Evolutionary conservation across 768 basidiomycete species (phyloP).

Genomic region (Tremella fuciformis): DNA sequence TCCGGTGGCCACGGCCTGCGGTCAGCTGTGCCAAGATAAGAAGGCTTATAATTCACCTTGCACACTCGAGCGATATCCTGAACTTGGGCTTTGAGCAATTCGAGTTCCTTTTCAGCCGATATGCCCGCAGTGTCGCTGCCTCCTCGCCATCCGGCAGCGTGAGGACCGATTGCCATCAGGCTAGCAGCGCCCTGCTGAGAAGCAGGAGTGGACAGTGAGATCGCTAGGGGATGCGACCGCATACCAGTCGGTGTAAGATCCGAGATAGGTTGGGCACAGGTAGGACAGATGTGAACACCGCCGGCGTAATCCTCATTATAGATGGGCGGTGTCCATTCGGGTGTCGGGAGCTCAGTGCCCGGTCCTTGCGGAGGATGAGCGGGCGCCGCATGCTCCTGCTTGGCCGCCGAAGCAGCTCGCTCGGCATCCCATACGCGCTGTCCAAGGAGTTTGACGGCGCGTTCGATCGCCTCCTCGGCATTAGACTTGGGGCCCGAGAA

Average conservation of each 20-base stretch:
- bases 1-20: slow-evolving; percentile 66
- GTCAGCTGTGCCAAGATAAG: neutral
- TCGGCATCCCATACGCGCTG: slow-evolving; percentile 34
- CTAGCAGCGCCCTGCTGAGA: slow-evolving; percentile 22
- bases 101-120: slow-evolving; percentile 61
- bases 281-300: slow-evolving; percentile 20
- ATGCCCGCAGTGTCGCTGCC: slow-evolving; percentile 37
- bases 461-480: slow-evolving; percentile 40
- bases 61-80: slow-evolving; percentile 77
- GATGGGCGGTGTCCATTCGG: slow-evolving; percentile 42
- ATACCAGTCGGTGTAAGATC: too few relatives aligned
- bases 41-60: slow-evolving; percentile 53
- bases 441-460: slow-evolving; percentile 33
- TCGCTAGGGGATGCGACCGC: slow-evolving; percentile 26
- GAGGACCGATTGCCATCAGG: slow-evolving; percentile 29
- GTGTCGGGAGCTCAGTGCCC: slow-evolving; percentile 25
- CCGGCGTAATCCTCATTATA: neutral
- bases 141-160: slow-evolving; percentile 29
- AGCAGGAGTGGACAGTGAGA: slow-evolving; percentile 31
- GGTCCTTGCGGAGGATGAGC: slow-evolving; percentile 6
- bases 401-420: neutral
- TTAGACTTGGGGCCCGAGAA: slow-evolving; percentile 34
- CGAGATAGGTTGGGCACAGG: slow-evolving; percentile 23
- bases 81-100: slow-evolving; percentile 76
- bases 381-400: slow-evolving; percentile 8